Evolutionary conservation across 2,329 filamentous ascomycete genomes (phyloP), one percentile per base, ranked within the genome.

Genomic region (Ophiocordyceps robertsii): DNA sequence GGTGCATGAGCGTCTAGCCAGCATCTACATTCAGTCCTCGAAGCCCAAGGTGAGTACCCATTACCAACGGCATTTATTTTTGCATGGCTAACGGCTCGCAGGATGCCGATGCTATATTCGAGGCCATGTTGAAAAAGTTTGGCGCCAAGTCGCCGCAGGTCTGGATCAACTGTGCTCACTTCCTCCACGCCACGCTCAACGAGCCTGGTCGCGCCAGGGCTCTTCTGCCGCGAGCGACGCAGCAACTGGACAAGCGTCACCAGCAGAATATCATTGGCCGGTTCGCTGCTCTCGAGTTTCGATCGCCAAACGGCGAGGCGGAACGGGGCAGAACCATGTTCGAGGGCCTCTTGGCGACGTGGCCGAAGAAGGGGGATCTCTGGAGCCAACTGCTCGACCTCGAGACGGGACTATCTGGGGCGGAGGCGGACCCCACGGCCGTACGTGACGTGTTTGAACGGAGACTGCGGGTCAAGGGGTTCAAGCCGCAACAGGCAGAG

Each of bases 271-370:
- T 94, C 0, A 87, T 90, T 43, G 77, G 83, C 53, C 89, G 90
- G 51, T 95, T 98, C 58, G 92, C 84, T 0, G 82, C 85, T 16
- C 75, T 98, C 19, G 92, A 98, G 63, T 98, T 94, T 73, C 82
- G 80, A 49, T 90, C 84, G 11, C 63, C 77, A 8, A 77, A 83
- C 53, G 89, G 89, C 43, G 85, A 93, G 53, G 70, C 87, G 3
- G 93, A 98, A 65, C 84, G 86, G 45, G 92, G 92, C 10, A 82
- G 93, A 16, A 98, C 93, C 24, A 82, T 96, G 56, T 96, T 96
- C 54, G 90, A 95, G 62, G 84, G 82, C 33, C 71, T 98, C 9
- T 71, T 98, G 8, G 75, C 78, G 31, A 82, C 83, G 5, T 95
- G 82, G 68, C 86, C 88, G 38, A 94, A 93, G 69, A 85, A 87